These are phyloP conservation scores for Apiospora koreana DNA, from an alignment of 2,329 filamentous ascomycete genomes.

Conservation along the genomic window DNA sequence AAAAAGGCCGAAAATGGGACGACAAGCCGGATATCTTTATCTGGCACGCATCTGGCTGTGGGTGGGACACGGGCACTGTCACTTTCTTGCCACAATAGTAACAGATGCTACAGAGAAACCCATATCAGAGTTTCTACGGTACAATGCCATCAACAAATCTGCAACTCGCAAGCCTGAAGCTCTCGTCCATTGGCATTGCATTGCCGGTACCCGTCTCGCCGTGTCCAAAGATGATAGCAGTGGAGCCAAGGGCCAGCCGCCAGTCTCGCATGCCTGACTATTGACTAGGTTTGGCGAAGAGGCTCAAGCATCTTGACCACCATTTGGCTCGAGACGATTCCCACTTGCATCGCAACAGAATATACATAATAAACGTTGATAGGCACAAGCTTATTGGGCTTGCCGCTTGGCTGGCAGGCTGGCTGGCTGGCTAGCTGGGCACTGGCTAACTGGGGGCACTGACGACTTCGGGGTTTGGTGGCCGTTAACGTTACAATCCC, in stretches of 20 bases:
- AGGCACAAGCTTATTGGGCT: neutral
- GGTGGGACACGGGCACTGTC: neutral
- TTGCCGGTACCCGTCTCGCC: neutral
- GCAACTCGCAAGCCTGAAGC: neutral
- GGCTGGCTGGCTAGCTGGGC: too few species aligned
- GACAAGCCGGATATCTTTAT: slow-evolving; percentile 16
- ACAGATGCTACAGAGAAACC: neutral
- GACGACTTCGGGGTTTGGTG: neutral
- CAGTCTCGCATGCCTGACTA: slow-evolving; percentile 3
- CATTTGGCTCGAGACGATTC: neutral
- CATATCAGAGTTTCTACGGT: neutral
- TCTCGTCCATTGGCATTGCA: neutral
- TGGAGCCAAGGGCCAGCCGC: neutral
- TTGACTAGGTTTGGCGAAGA: slow-evolving; percentile 3
- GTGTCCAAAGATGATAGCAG: neutral
- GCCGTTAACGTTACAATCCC: neutral
- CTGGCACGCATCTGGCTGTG: neutral
- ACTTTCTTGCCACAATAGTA: neutral
- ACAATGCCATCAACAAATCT: neutral
- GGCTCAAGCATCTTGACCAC: neutral
- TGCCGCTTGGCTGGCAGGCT: neutral
- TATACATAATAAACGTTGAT: neutral
- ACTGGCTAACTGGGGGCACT: too few species aligned
- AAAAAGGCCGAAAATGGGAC: slow-evolving; percentile 20
- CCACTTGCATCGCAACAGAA: slow-evolving; percentile 1